Conservation (phyloP, 1,284 basidiomycete species). For the Heterobasidion irregulare region DNA sequence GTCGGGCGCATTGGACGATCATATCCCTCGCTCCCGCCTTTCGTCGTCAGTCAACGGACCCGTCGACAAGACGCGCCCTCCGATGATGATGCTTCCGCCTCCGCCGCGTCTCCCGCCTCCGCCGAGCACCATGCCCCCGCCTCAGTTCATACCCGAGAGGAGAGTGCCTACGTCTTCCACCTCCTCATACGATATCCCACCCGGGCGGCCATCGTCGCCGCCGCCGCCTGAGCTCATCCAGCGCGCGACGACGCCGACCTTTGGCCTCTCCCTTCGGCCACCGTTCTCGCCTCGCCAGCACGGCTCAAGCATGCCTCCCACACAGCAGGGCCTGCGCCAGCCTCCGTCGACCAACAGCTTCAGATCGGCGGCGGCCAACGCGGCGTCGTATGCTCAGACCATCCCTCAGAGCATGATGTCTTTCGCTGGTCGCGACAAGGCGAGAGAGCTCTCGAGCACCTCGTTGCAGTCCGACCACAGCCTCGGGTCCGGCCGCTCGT, state of each 20-base stretch:
- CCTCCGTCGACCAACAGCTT: conserved; percentile 75
- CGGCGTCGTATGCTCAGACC: conserved; percentile 39
- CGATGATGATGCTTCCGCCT: conserved; percentile 79
- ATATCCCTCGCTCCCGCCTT: conserved; percentile 41
- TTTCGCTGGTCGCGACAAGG: conserved; percentile 38
- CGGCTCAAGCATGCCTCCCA: conserved; percentile 66
- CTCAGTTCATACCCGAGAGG: conserved; percentile 65
- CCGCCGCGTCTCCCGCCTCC: conserved; percentile 80
- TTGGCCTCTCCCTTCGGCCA: conserved; percentile 49
- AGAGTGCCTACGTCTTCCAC: conserved; percentile 44
- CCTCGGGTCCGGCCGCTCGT: conserved; percentile 62
- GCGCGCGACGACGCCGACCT: conserved; percentile 77
- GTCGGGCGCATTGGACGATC: conserved; percentile 37
- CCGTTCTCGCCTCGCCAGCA: conserved; percentile 43
- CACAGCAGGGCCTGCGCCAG: conserved; percentile 54
- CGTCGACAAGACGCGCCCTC: conserved; percentile 77
- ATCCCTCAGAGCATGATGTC: conserved; percentile 28
- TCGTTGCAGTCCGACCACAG: conserved; percentile 62
- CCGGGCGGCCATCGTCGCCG: conserved; percentile 81
- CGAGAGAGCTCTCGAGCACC: conserved; percentile 47
- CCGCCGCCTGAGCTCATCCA: conserved; percentile 84
- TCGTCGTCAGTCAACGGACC: conserved; percentile 18
- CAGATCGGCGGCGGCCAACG: conserved; percentile 62
- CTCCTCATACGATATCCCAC: conserved; percentile 39
- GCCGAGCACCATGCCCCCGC: conserved; percentile 61